Base-by-base conservation (phyloP, 129 eudicot species). In the Artemisia tridentata region DNA sequence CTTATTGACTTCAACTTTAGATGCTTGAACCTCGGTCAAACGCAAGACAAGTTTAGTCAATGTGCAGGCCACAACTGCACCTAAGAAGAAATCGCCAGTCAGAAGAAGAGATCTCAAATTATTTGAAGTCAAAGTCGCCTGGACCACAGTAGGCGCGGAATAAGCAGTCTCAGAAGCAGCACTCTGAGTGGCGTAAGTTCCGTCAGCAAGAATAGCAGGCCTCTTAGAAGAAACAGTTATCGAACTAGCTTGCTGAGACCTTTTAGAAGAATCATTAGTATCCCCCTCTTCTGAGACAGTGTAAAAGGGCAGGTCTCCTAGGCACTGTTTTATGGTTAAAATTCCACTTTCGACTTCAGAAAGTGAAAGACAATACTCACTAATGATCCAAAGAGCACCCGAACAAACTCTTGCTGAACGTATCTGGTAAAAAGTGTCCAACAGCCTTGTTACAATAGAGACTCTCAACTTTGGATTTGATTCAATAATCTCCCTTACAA, bases 321-420 rank as follows among this genome's bases (percentile, higher is more conserved):
- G 45, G 45, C 45, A 38, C 45, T 38, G 45, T 75, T 88, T 92
- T n/a, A 92, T 84, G 46, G 88, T 87, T 19, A 86, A 64, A 60
- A 92, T 84, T 55, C 96, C 98, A 70, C 86, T 92, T 75, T 88
- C 98, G 60, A 92, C 98, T 86, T 92, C 98, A 49, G 95, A 84
- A 47, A 88, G 45, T 38, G 98, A 92, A 48, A 92, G 92, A 68
- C 98, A 88, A 52, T 88, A 92, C 85, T 92, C 96, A 19, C 96
- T 95, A 74, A 88, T 79, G 66, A 92, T 92, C 98, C 98, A 92
- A 69, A 92, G 96, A 68, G 98, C 98, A 86, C 95, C 88, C 1
- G 91, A 88, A 74, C 95, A 92, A 46, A 92, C 98, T 53, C 96
- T 70, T 16, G 98, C 95, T 13, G 98, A 86, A 50, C 98, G 96